Percentiles rank a stretch among this genome's conserved stretches.
These are phyloP conservation scores for Cucumis cinereus DNA, from an alignment of 306 rosid genomes.

Conservation along the genomic window DNA sequence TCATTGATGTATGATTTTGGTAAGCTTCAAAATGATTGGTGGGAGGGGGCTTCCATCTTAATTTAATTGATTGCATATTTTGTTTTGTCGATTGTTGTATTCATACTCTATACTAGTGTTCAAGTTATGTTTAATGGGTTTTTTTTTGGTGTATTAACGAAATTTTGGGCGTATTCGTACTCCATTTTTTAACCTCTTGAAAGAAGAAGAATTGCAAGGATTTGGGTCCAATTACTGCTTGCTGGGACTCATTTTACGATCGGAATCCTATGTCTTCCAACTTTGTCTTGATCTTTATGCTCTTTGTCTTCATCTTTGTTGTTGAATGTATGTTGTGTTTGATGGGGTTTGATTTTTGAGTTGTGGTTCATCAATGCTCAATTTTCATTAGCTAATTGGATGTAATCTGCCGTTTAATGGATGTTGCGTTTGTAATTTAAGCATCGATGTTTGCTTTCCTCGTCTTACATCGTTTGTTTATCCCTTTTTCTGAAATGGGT, in stretches of 20 bases:
- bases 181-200: neutral
- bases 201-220: no score
- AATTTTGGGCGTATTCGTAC: no score
- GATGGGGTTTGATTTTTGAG: neutral
- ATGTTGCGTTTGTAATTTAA: neutral
- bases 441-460: neutral
- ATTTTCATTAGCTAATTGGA: no score
- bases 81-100: no score
- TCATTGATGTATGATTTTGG: no score
- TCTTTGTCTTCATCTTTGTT: no score
- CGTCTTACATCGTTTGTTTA: neutral
- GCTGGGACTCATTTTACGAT: conserved; percentile 1
- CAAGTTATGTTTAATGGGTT: no score
- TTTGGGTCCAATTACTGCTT: neutral
- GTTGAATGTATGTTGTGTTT: neutral
- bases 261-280: conserved; percentile 18
- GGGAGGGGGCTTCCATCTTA: no score
- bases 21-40: no score
- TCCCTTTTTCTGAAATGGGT: neutral
- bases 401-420: neutral
- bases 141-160: no score
- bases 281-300: neutral
- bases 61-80: no score
- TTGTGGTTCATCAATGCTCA: neutral
- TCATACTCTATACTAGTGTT: no score